A percentile compares a stretch with the other conserved stretches of the same genome.
phyloP scores from a whole-genome alignment of 2,329 filamentous ascomycete genomes.

The Hypoxylon sp. region DNA sequence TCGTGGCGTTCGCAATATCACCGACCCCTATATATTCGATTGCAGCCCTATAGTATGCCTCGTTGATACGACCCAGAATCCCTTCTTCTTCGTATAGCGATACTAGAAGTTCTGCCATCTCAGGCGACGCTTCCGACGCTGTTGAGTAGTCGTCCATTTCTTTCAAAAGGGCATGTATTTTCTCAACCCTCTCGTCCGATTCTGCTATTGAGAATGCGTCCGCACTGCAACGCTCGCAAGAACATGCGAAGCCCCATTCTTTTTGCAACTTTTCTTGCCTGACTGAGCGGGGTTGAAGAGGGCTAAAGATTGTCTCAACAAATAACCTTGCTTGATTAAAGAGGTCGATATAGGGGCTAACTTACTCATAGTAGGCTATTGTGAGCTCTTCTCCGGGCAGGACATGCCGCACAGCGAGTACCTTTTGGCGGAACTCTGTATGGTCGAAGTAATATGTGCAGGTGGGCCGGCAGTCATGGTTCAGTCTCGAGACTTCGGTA shows the following conservation, averaged over 20 bases:
- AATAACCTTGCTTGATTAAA: neutral
- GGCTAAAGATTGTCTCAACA: conserved; percentile 47
- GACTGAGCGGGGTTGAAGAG: conserved; percentile 50
- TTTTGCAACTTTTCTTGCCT: conserved; percentile 51
- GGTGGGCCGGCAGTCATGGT: conserved; percentile 60
- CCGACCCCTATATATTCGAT: conserved; percentile 57
- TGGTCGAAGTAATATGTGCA: conserved; percentile 56
- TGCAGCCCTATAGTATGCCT: conserved; percentile 56
- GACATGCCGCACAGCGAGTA: conserved; percentile 56
- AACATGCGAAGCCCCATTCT: conserved; percentile 57
- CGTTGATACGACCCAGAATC: conserved; percentile 51
- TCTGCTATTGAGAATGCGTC: conserved; percentile 46
- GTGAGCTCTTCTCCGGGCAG: conserved; percentile 58
- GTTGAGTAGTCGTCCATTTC: conserved; percentile 55
- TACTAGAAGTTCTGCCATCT: conserved; percentile 56
- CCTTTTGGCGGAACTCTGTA: conserved; percentile 54
- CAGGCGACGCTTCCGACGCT: conserved; percentile 48
- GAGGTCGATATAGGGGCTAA: neutral
- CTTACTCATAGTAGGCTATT: conserved; percentile 57
- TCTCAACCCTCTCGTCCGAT: conserved; percentile 54
- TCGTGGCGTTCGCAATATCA: conserved; percentile 49
- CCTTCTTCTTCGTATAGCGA: conserved; percentile 55
- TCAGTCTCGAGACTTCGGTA: conserved; percentile 55
- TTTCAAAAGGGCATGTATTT: conserved; percentile 52
- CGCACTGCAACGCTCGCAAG: conserved; percentile 54